A percentile compares a stretch with the other conserved stretches of the same genome.
Conservation (phyloP, 768 basidiomycete species). For the Lactifluus subvellereus region DNA sequence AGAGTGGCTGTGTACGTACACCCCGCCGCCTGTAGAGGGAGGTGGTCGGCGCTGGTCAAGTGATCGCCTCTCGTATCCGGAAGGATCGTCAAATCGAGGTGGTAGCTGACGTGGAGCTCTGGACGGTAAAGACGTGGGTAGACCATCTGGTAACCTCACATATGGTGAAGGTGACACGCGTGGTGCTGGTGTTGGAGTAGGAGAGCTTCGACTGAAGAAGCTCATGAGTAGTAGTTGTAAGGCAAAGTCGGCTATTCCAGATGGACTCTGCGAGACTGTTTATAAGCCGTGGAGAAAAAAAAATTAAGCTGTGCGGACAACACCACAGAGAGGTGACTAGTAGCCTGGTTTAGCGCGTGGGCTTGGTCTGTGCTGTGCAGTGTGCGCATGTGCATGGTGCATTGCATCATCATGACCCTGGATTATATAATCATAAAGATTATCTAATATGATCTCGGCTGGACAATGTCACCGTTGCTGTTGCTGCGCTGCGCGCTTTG, state of each 20-base stretch:
- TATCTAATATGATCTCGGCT: neutral
- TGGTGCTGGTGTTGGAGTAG: constrained; percentile 5
- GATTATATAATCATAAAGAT: neutral
- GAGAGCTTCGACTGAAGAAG: constrained; percentile 15
- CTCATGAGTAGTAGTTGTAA: constrained; percentile 9
- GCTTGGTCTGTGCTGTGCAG: neutral
- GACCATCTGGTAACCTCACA: constrained; percentile 18
- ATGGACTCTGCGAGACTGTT: neutral
- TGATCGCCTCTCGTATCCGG: constrained; percentile 30
- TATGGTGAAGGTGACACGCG: constrained; percentile 20
- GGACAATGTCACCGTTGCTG: no score
- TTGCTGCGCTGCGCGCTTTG: no score
- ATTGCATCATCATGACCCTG: no score
- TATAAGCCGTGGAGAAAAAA: neutral
- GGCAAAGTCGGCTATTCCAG: no score
- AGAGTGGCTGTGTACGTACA: constrained; percentile 20
- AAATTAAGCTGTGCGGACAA: no score
- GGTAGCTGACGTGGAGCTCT: constrained; percentile 24
- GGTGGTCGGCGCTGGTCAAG: constrained; percentile 25
- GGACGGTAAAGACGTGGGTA: constrained; percentile 19
- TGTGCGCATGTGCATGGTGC: no score
- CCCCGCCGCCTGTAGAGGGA: constrained; percentile 18
- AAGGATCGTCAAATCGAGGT: constrained; percentile 29
- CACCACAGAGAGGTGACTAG: no score
- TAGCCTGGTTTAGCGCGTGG: no score